These are phyloP conservation scores for Cercophora newfieldiana DNA, from an alignment of 495 filamentous ascomycete species.

Conservation along the genomic window DNA sequence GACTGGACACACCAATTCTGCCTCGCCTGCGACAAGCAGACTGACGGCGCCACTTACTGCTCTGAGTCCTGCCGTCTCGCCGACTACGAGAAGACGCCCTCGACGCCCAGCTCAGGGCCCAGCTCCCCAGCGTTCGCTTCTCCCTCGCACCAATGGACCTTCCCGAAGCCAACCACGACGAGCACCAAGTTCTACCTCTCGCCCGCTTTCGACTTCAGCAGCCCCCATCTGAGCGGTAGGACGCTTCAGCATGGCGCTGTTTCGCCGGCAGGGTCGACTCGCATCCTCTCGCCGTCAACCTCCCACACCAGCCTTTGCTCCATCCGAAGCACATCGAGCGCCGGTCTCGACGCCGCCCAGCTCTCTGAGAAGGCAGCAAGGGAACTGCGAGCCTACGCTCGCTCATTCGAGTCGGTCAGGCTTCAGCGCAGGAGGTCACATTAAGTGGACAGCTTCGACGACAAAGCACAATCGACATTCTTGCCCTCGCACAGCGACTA, in stretches of 20 bases:
- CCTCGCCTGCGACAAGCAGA: conserved; percentile 90
- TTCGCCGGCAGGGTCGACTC: conserved; percentile 39
- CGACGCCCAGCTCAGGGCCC: conserved; percentile 54
- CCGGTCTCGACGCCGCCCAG: conserved; percentile 51
- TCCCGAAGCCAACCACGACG: conserved; percentile 33
- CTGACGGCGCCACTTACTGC: conserved; percentile 79
- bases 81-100: conserved; percentile 74
- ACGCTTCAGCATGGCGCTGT: conserved; percentile 17
- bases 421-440: conserved; percentile 53
- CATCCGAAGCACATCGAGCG: conserved; percentile 62
- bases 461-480: conserved; percentile 15
- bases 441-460: conserved; percentile 18
- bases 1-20: conserved; percentile 93
- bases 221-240: conserved; percentile 36
- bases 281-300: conserved; percentile 71
- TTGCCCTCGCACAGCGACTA: conserved; percentile 29
- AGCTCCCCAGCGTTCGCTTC: conserved; percentile 51
- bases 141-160: conserved; percentile 49
- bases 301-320: conserved; percentile 86
- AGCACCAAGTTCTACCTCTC: conserved; percentile 64
- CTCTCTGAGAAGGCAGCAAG: conserved; percentile 74
- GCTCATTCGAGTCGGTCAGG: conserved; percentile 81
- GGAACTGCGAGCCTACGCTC: conserved; percentile 82
- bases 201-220: conserved; percentile 69
- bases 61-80: conserved; percentile 88